Percentiles rank a stretch among this genome's conserved stretches.
phyloP scores from a whole-genome alignment of 495 filamentous ascomycete species.

The Penicillium mononematosum region DNA sequence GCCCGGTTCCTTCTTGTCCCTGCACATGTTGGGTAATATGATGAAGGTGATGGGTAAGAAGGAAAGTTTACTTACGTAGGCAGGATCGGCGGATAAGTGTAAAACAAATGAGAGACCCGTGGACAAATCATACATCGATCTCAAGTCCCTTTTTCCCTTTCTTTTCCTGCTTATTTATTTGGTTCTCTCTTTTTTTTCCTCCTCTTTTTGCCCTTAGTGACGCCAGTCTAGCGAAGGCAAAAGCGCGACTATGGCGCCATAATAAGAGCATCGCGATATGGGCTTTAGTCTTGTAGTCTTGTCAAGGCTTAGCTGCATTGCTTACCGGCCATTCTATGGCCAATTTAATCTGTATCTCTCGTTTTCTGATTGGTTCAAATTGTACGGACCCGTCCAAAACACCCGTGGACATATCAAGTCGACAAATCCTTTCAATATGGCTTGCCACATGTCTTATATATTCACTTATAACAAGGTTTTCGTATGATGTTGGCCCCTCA shows the following conservation, averaged over 20 bases:
- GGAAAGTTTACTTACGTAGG: not conserved
- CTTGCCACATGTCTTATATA: not conserved
- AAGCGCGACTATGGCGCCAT: conserved; percentile 13
- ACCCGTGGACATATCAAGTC: not conserved
- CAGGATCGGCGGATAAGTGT: not conserved
- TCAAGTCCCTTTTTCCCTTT: not conserved
- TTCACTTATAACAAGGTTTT: no score
- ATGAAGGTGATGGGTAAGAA: not conserved
- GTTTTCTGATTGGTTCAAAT: not conserved
- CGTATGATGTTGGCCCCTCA: not conserved
- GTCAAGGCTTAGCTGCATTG: not conserved
- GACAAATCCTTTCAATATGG: not conserved
- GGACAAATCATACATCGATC: not conserved
- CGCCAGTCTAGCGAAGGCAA: not conserved
- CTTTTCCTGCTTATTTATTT: not conserved
- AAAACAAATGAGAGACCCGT: not conserved
- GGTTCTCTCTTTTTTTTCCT: no score
- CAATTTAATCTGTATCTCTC: not conserved
- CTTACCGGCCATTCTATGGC: not conserved
- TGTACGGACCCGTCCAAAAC: not conserved
- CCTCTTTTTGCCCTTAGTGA: no score
- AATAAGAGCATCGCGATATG: conserved; percentile 17
- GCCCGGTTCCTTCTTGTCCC: conserved; percentile 15
- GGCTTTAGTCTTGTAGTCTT: not conserved
- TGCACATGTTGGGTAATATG: conserved; percentile 3